These are phyloP conservation scores for Tolypocladium capitatum DNA, from an alignment of 2,329 filamentous ascomycete genomes.

Conservation along the genomic window DNA sequence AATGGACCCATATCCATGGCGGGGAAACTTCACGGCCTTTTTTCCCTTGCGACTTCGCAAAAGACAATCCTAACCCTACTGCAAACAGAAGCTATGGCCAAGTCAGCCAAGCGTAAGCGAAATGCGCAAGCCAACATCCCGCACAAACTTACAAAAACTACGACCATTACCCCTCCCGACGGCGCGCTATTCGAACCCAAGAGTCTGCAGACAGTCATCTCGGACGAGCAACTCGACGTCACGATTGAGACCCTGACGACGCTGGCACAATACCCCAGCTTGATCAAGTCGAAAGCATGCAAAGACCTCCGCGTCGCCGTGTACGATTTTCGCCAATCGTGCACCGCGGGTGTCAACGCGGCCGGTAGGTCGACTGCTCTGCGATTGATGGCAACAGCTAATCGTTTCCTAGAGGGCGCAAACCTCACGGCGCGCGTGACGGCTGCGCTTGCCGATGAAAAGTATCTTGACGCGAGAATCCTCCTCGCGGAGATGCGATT, in stretches of 20 bases:
- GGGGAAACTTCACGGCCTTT: no score
- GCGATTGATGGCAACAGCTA: neutral
- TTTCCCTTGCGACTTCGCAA: no score
- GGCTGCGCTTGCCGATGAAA: slow-evolving; percentile 50
- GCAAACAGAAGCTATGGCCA: slow-evolving; percentile 10
- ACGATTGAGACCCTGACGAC: slow-evolving; percentile 49
- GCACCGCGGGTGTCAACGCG: slow-evolving; percentile 51
- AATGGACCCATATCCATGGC: no score
- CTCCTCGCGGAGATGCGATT: slow-evolving; percentile 59
- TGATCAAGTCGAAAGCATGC: slow-evolving; percentile 58
- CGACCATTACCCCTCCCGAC: slow-evolving; percentile 19
- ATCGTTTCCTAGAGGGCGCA: slow-evolving; percentile 28
- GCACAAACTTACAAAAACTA: slow-evolving; percentile 25
- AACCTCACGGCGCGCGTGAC: slow-evolving; percentile 56
- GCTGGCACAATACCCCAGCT: slow-evolving; percentile 41
- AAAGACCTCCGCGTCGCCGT: slow-evolving; percentile 53
- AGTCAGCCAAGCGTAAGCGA: slow-evolving; percentile 32
- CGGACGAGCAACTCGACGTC: slow-evolving; percentile 53
- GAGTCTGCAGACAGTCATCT: slow-evolving; percentile 40
- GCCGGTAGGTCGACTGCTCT: slow-evolving; percentile 22
- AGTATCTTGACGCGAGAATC: slow-evolving; percentile 51
- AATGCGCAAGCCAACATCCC: slow-evolving; percentile 20
- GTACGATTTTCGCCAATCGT: slow-evolving; percentile 56
- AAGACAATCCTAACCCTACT: no score
- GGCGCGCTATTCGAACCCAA: slow-evolving; percentile 27